A percentile compares a stretch with the other conserved stretches of the same genome.
Conservation (phyloP, 164 flowering plant species). For the Sextonia rubra region DNA sequence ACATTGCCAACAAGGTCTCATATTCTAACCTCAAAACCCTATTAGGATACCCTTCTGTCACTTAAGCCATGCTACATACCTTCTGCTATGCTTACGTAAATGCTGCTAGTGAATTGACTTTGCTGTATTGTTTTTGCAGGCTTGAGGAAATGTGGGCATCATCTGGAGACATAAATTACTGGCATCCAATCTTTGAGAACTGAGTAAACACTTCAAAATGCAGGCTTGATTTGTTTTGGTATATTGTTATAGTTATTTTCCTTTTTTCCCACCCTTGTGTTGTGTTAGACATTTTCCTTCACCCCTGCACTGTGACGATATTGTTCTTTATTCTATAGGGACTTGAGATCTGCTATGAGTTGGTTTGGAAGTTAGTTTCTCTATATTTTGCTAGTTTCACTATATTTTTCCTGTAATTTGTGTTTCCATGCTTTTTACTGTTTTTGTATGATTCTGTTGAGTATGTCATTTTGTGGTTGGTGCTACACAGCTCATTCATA, state of each 20-base stretch:
- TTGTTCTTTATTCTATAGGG: background rate
- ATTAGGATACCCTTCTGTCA: background rate
- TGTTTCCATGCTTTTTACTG: background rate
- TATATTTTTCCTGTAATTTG: background rate
- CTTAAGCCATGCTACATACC: background rate
- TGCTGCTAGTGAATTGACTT: background rate
- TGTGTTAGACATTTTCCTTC: background rate
- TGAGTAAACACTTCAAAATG: background rate
- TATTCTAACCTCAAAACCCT: background rate
- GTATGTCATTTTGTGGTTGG: background rate
- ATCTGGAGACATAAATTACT: background rate
- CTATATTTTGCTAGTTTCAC: background rate
- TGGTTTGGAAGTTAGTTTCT: background rate
- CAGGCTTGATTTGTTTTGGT: constrained; percentile 3
- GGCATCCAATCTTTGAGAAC: background rate
- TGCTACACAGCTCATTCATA: background rate
- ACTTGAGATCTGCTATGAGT: background rate
- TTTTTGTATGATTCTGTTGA: background rate
- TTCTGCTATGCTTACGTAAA: background rate
- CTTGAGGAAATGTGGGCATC: background rate
- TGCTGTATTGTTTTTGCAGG: background rate
- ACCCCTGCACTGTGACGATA: background rate
- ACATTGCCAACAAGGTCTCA: constrained; percentile 23
- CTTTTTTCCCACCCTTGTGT: background rate
- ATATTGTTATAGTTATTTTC: background rate